These are phyloP conservation scores for Phytophthora hybrid DNA, from an alignment of 352 stramenopile genomes.

Conservation along the genomic window DNA sequence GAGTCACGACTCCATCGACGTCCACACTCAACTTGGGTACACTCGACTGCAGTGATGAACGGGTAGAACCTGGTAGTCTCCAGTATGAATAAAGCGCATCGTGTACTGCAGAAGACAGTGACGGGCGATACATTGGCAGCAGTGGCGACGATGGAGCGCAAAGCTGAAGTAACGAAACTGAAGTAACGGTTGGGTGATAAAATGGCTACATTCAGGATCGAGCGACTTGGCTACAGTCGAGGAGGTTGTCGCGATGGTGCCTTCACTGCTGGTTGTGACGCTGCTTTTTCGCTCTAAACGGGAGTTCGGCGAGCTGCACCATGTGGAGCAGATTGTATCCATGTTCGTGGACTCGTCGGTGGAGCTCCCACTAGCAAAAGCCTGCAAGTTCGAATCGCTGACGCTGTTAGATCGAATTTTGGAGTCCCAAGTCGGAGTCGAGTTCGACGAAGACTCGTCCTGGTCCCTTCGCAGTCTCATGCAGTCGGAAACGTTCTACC, in stretches of 20 bases:
- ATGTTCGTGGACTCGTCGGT: constrained; percentile 22
- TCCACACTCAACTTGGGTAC: constrained; percentile 29
- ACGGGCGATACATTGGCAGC: constrained; percentile 37
- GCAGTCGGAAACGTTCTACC: background rate
- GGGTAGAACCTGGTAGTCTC: constrained; percentile 36
- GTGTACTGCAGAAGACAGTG: constrained; percentile 55
- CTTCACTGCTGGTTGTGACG: background rate
- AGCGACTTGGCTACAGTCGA: background rate
- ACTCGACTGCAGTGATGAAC: constrained; percentile 17
- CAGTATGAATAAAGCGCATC: constrained; percentile 64
- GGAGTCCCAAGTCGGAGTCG: constrained; percentile 2
- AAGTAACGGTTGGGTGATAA: background rate
- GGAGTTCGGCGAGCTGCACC: background rate
- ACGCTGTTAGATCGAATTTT: constrained; percentile 13
- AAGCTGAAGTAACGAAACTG: constrained; percentile 11
- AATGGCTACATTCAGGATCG: constrained; percentile 5
- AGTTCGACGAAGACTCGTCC: constrained; percentile 4
- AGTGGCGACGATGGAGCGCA: background rate
- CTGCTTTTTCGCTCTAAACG: constrained; percentile 3
- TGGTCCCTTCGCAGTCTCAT: constrained; percentile 6
- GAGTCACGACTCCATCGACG: constrained; percentile 23
- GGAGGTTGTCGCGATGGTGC: background rate
- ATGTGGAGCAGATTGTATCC: constrained; percentile 7
- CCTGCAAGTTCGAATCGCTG: constrained; percentile 11
- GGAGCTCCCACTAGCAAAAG: constrained; percentile 9